Evolutionary conservation across 495 filamentous ascomycete genomes (phyloP).

Genomic region (Talaromyces nanjingensis): DNA sequence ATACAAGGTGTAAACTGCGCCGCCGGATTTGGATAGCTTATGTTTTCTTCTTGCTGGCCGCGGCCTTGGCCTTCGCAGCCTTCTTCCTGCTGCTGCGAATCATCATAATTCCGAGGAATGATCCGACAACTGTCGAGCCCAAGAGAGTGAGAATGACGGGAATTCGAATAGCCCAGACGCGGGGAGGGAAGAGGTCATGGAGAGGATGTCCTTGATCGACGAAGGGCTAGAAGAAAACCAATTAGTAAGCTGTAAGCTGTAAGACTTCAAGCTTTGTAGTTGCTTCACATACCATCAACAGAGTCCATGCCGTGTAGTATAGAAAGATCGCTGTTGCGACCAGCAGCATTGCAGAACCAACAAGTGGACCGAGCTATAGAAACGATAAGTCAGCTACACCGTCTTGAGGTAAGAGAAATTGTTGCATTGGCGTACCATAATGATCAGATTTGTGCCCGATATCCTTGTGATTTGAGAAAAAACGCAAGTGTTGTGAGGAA

Average conservation of each 20-base stretch:
- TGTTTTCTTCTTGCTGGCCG: constrained; percentile 60
- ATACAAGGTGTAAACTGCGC: not conserved
- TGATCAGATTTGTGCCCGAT: constrained; percentile 10
- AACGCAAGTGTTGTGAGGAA: not conserved
- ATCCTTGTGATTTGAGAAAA: not conserved
- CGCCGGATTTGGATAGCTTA: constrained; percentile 31
- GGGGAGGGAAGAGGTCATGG: constrained; percentile 91
- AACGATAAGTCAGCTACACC: not conserved
- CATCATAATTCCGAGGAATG: constrained; percentile 95
- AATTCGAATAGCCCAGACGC: constrained; percentile 98
- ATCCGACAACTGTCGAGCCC: constrained; percentile 88
- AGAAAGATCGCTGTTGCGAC: constrained; percentile 91
- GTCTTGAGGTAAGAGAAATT: not conserved
- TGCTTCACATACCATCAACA: constrained; percentile 72
- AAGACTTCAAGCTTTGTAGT: not conserved
- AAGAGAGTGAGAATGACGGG: constrained; percentile 93
- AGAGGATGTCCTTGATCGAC: constrained; percentile 91
- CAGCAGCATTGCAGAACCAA: constrained; percentile 96
- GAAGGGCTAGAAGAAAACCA: constrained; percentile 62
- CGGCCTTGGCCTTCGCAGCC: constrained; percentile 81
- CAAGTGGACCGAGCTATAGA: constrained; percentile 81
- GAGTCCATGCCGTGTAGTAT: constrained; percentile 97
- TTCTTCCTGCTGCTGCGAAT: constrained; percentile 98
- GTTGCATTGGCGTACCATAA: constrained; percentile 18
- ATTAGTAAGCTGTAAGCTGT: not conserved